These are phyloP conservation scores for Paspalum vaginatum DNA, from an alignment of 176 grass and related monocot species.

Conservation along the genomic window DNA sequence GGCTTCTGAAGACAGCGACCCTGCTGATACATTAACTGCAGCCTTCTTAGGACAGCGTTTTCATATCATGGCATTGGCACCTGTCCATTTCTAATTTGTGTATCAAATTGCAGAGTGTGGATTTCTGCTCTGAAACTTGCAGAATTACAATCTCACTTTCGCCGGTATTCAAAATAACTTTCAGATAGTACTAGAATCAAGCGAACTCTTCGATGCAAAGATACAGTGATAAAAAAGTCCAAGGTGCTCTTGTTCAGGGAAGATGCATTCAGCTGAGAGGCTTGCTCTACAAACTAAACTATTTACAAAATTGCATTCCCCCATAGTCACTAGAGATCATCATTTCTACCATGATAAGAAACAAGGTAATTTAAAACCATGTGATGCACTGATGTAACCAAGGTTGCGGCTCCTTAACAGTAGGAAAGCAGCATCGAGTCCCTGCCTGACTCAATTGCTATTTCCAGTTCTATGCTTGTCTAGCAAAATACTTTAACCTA, in stretches of 20 bases:
- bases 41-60: too few species aligned
- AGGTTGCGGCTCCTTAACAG: neutral
- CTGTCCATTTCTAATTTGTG: too few species aligned
- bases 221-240: neutral
- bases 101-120: too few species aligned
- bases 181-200: neutral
- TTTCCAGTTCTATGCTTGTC: conserved; percentile 2
- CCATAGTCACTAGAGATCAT: neutral
- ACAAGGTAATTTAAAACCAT: conserved; percentile 2
- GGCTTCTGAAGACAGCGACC: too few species aligned
- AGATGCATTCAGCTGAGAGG: neutral
- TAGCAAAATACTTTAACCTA: conserved; percentile 41
- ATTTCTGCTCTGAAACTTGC: neutral
- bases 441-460: neutral
- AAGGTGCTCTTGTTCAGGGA: neutral
- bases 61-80: too few species aligned
- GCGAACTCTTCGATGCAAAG: neutral
- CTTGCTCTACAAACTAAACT: neutral
- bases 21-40: too few species aligned
- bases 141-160: too few species aligned
- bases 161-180: neutral
- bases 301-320: conserved; percentile 13
- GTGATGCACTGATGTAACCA: neutral
- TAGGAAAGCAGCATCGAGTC: neutral
- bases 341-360: neutral